Base-by-base conservation (phyloP, 345 rosid species). In the Hibiscus syriacus region DNA sequence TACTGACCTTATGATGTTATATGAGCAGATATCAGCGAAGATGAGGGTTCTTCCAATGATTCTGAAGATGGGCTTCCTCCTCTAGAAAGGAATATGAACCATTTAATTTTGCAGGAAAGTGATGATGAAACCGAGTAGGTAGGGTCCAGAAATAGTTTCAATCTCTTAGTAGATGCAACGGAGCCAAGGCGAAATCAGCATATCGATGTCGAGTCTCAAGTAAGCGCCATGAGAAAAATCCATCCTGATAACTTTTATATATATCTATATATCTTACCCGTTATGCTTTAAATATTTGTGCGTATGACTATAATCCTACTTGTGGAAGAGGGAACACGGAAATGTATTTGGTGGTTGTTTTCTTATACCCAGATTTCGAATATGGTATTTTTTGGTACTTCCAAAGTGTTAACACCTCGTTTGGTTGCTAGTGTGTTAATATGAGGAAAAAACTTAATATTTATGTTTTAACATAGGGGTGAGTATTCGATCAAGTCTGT, bases 51-150 rank as follows among this genome's bases (percentile, higher is more conserved):
- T 36, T 78, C 76, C 38, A 70, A 82, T 26, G 87, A 86, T 73
- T 86, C 90, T 5, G 96, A 89, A 6, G 89, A 86, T 17, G 92
- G 84, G 34, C 92, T 92, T 69, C 99, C 96, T 25, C 97, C 98
- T 49, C 81, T 90, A 1, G 90, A 88, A 80, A 95, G 83, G 78
- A 90, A 92, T 68, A 73, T 83, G 83, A 95, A 90, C 81, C 98
- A 90, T 79, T 50, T 88, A 70, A 73, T 67, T 69, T 49, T 84
- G 49, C 34, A 70, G 26, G 96, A 82, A 53, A 88, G 86, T 62
- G 92, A 90, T 14, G 86, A 84, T 0, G 87, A 84, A 43, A 79
- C 81, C 8, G 82, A 80, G 70, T 83, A 82, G 2, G 27, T 20
- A 48, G 54, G 60, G 56, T 25, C 52, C 26, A 43, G 0, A 20